phyloP scores from a whole-genome alignment of 805 yeast species.

The Tetrapisispora namnaoensis region DNA sequence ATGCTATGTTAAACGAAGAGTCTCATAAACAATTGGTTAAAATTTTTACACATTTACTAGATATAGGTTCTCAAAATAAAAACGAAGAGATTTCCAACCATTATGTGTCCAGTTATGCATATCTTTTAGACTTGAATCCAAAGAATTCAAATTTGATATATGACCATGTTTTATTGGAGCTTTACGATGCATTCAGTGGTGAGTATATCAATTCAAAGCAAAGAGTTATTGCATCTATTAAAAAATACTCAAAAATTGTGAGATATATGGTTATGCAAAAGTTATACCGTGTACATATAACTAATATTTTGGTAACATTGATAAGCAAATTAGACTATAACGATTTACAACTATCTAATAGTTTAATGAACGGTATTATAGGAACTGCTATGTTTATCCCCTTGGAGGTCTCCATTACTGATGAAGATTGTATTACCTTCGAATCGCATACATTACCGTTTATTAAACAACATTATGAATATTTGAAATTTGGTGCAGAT shows the following conservation, averaged over 20 bases:
- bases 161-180: constrained; percentile 50
- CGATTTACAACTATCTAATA: constrained; percentile 64
- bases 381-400: constrained; percentile 67
- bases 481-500: constrained; percentile 30
- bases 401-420: constrained; percentile 42
- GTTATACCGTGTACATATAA: constrained; percentile 64
- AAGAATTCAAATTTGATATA: constrained; percentile 32
- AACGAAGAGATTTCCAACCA: constrained; percentile 43
- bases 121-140: constrained; percentile 58
- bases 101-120: constrained; percentile 49
- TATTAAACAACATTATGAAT: constrained; percentile 53
- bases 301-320: constrained; percentile 59
- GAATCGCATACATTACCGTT: constrained; percentile 41
- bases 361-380: constrained; percentile 59
- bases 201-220: constrained; percentile 68
- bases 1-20: constrained; percentile 22
- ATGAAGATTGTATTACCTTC: constrained; percentile 33
- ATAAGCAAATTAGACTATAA: constrained; percentile 83
- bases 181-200: constrained; percentile 62
- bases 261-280: constrained; percentile 57
- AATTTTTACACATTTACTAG: constrained; percentile 41
- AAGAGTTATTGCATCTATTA: constrained; percentile 63
- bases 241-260: constrained; percentile 53
- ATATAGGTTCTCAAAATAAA: constrained; percentile 75
- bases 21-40: constrained; percentile 30